Percentiles rank a stretch among this genome's conserved stretches.
phyloP scores from a whole-genome alignment of 768 basidiomycete species.

The Crucibulum laeve region DNA sequence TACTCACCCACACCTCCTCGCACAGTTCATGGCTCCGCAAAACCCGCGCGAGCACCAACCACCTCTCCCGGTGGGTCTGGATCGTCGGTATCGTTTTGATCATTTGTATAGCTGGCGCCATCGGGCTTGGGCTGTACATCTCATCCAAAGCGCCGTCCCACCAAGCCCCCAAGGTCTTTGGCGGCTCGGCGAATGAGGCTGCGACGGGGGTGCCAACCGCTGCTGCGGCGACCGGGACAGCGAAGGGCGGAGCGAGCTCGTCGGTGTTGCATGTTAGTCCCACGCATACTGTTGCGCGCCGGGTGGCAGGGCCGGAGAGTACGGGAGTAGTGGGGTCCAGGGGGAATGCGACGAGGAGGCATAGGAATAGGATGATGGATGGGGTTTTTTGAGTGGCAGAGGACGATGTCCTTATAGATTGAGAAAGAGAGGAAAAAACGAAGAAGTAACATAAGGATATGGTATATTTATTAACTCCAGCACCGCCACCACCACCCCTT shows the following conservation, averaged over 20 bases:
- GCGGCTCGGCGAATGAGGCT: constrained; percentile 53
- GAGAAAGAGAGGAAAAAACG: too few relatives aligned
- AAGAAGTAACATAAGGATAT: too few relatives aligned
- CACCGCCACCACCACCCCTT: too few relatives aligned
- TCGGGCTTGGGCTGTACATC: constrained; percentile 57
- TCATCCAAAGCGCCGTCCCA: constrained; percentile 47
- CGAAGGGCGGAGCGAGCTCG: constrained; percentile 15
- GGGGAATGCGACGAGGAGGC: not conserved
- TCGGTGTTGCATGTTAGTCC: constrained; percentile 47
- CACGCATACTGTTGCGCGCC: constrained; percentile 48
- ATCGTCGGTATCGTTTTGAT: constrained; percentile 57
- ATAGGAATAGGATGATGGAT: not conserved
- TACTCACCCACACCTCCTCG: constrained; percentile 1
- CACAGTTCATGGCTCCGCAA: constrained; percentile 64
- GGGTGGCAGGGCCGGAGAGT: not conserved
- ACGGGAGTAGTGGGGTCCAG: not conserved
- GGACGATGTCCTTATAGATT: too few relatives aligned
- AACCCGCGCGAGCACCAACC: constrained; percentile 48
- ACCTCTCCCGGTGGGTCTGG: constrained; percentile 68
- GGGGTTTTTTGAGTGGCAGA: too few relatives aligned
- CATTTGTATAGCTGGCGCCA: constrained; percentile 46
- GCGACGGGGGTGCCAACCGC: constrained; percentile 10
- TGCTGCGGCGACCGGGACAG: constrained; percentile 9
- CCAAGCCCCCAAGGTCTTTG: constrained; percentile 55
- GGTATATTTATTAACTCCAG: too few relatives aligned